Percentiles rank a stretch among this genome's conserved stretches.
phyloP scores from a whole-genome alignment of 305 asterid species.

The Coffea humblotiana region DNA sequence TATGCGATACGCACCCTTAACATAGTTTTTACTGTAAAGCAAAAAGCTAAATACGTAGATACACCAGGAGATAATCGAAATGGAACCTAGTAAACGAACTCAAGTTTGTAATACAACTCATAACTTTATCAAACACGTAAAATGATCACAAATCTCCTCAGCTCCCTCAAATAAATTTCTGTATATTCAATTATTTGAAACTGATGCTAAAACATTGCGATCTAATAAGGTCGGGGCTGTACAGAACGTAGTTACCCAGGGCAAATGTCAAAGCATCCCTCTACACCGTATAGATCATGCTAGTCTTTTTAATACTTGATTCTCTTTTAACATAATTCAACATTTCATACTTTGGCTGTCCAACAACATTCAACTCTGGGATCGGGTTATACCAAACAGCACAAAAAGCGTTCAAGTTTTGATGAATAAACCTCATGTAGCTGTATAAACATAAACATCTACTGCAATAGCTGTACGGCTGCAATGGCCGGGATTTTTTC shows the following conservation, averaged over 20 bases:
- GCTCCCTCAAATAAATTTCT: not conserved
- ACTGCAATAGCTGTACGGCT: slow-evolving; percentile 87
- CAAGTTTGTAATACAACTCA: not conserved
- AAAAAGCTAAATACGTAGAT: too few species aligned
- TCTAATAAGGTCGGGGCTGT: not conserved
- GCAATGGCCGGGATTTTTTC: slow-evolving; percentile 93
- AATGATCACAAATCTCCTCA: not conserved
- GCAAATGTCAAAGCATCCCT: not conserved
- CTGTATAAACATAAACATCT: slow-evolving; percentile 12
- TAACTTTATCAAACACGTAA: not conserved
- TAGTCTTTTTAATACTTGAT: not conserved
- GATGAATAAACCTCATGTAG: too few species aligned
- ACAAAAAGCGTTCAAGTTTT: not conserved
- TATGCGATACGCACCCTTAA: too few species aligned
- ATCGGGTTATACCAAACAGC: not conserved
- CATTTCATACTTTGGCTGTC: too few species aligned
- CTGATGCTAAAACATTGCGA: not conserved
- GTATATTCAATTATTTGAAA: not conserved
- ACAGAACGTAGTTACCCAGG: not conserved
- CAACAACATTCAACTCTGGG: not conserved
- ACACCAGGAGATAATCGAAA: too few species aligned
- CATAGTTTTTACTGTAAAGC: too few species aligned
- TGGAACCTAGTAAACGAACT: not conserved
- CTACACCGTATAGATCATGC: not conserved
- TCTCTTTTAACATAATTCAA: too few species aligned